A percentile compares a stretch with the other conserved stretches of the same genome.
These are phyloP conservation scores for Ascodesmis nigricans DNA, from an alignment of 495 filamentous ascomycete species.

Conservation along the genomic window DNA sequence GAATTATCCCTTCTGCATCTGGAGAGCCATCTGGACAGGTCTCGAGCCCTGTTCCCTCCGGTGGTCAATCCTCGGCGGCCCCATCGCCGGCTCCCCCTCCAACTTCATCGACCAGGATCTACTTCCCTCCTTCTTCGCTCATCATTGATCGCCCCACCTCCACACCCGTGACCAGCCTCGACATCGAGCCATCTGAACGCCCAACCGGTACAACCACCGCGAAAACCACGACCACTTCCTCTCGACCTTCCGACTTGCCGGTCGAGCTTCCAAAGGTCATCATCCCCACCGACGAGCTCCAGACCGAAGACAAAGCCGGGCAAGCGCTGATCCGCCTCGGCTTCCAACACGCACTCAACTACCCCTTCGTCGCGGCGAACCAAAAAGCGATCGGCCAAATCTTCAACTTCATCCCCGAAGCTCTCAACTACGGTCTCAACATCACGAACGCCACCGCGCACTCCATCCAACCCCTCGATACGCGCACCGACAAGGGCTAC, in stretches of 20 bases:
- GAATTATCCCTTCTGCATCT: too few relatives aligned
- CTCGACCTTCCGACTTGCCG: slow-evolving; percentile 18
- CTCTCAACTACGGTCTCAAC: slow-evolving; percentile 43
- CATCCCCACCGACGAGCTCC: slow-evolving; percentile 30
- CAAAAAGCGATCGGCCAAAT: slow-evolving; percentile 60
- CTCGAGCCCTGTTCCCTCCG: too few relatives aligned
- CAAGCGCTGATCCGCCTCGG: slow-evolving; percentile 65
- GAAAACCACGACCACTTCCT: slow-evolving; percentile 9
- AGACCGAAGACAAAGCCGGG: too few relatives aligned
- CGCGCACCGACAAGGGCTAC: slow-evolving; percentile 42
- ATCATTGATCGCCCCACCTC: neutral
- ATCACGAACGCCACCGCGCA: slow-evolving; percentile 41
- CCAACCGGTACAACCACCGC: slow-evolving; percentile 4
- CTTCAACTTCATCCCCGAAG: slow-evolving; percentile 56
- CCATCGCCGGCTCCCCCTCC: neutral
- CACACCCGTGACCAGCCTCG: neutral
- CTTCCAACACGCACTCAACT: slow-evolving; percentile 60
- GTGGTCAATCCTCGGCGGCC: too few relatives aligned
- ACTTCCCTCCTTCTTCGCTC: neutral
- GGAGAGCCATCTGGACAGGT: too few relatives aligned
- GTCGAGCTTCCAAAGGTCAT: slow-evolving; percentile 48
- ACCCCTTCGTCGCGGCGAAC: slow-evolving; percentile 51
- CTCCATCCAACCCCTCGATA: slow-evolving; percentile 59
- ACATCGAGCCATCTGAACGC: slow-evolving; percentile 3
- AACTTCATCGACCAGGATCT: neutral